Conservation (phyloP, 1,139 yeast genomes). For the Yamadazyma aaseri region DNA sequence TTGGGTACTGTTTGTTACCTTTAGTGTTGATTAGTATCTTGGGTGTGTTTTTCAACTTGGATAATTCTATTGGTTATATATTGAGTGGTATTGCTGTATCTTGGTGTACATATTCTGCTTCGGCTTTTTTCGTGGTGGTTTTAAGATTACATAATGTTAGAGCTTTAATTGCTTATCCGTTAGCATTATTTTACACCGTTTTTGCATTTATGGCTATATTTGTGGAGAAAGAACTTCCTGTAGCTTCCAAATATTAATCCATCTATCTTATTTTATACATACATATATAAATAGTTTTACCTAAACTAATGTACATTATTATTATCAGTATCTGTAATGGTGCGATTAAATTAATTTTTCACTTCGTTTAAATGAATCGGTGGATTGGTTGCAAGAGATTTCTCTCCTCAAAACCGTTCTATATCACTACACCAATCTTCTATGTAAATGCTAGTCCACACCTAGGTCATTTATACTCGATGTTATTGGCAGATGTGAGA, state of each 20-base stretch:
- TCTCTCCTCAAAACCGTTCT: constrained; percentile 45
- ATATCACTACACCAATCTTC: constrained; percentile 89
- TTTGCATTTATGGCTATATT: constrained; percentile 96
- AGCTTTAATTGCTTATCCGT: constrained; percentile 89
- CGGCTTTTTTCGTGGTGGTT: constrained; percentile 89
- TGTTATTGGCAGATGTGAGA: constrained; percentile 78
- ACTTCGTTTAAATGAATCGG: too few species aligned
- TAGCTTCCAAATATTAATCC: too few species aligned
- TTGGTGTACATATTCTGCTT: constrained; percentile 95
- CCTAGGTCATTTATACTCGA: constrained; percentile 87
- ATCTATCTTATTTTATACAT: too few species aligned
- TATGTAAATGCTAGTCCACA: constrained; percentile 97
- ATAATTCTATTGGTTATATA: constrained; percentile 72
- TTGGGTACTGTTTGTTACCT: constrained; percentile 93
- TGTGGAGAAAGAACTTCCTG: constrained; percentile 56
- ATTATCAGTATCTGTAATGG: too few species aligned
- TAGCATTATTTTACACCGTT: constrained; percentile 86
- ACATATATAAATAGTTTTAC: too few species aligned
- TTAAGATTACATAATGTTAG: constrained; percentile 83
- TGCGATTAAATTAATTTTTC: too few species aligned
- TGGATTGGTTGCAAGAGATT: too few species aligned
- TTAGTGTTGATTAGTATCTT: constrained; percentile 75
- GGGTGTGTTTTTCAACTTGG: constrained; percentile 69
- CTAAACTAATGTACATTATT: too few species aligned
- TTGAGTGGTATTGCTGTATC: constrained; percentile 69